A percentile compares a stretch with the other conserved stretches of the same genome.
These are phyloP conservation scores for Syzygium syzygioides DNA, from an alignment of 441 rosid species.

Conservation along the genomic window DNA sequence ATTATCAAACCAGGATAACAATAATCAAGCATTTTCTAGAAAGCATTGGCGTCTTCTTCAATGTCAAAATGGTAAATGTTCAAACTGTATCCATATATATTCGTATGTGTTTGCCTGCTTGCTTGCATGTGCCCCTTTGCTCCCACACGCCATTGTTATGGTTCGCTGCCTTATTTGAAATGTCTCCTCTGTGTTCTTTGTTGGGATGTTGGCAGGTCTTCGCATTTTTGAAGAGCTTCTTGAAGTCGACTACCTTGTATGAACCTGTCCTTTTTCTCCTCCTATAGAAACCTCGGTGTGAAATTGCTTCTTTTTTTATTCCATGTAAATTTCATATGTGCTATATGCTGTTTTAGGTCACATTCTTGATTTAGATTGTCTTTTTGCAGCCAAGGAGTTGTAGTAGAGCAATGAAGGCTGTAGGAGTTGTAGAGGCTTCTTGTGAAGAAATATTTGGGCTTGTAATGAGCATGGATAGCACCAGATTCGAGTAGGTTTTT, in stretches of 20 bases:
- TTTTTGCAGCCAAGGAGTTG: conserved; percentile 93
- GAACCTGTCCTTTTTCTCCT: conserved; percentile 13
- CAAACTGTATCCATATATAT: background rate
- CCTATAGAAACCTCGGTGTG: background rate
- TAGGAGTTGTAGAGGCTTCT: conserved; percentile 95
- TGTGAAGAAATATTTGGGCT: conserved; percentile 99
- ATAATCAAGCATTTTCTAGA: conserved; percentile 91
- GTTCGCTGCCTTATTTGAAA: background rate
- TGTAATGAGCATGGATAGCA: conserved; percentile 99
- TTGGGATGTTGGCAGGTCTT: conserved; percentile 60
- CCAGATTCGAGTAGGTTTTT: conserved; percentile 94
- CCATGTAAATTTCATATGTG: conserved; percentile 6
- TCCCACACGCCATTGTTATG: background rate
- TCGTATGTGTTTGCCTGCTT: background rate
- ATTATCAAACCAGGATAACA: conserved; percentile 64
- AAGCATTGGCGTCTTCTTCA: conserved; percentile 99
- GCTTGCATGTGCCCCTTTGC: background rate
- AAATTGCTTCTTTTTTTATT: conserved; percentile 2
- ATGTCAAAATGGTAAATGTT: conserved; percentile 87
- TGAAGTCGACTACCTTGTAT: conserved; percentile 99
- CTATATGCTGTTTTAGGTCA: conserved; percentile 14
- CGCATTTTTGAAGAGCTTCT: conserved; percentile 99
- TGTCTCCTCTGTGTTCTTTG: conserved; percentile 1
- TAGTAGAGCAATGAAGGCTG: conserved; percentile 99
- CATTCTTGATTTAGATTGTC: conserved; percentile 17